Base-by-base conservation (phyloP, 495 filamentous ascomycete genomes). In the Neurospora sp. region DNA sequence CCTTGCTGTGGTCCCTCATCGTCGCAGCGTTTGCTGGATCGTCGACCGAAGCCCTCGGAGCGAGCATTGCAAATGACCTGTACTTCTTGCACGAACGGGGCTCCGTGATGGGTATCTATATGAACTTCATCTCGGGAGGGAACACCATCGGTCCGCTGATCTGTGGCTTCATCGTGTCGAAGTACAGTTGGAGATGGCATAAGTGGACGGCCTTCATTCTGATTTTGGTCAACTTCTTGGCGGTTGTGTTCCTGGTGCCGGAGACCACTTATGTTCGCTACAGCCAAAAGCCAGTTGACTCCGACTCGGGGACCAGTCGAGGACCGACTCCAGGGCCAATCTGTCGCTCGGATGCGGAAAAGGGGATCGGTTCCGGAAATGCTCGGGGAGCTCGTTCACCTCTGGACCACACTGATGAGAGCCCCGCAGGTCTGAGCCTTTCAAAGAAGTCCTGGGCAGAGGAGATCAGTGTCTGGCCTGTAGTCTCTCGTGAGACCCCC, bases 11-110 rank as follows among this genome's bases (percentile, higher is more conserved):
- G 73, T 78, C 77, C 38, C 78, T 80, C 66, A 77, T 81, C 28
- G 40, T 84, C 43, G 82, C 76, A n/a, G 82, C 81, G 36, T 83
- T 84, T 69, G 80, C 80, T 4, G 81, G 78, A 0, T 78, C 77
- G 6, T 81, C 82, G 34, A 81, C 79, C 5, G 77, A 81, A 70
- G 83, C 79, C 6, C 70, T 82, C 15, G 84, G 82, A 2, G 80
- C 78, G 24, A 82, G 81, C 39, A 81, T 80, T 13, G 82, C 84
- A 38, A 80, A 81, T 59, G 84, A 85, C 70, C 69, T 85, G 59
- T 85, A 81, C 72, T 85, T 83, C 62, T 74, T 82, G 34, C 83
- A 85, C 69, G 81, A 85, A 74, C 75, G 82, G 15, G 84, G 83
- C 21, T 73, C 79, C 69, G 80, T 78, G 74, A 83, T 83, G 77